Evolutionary conservation across 192 early-diverging fungal genomes (phyloP), one percentile per base, ranked within the genome.

Genomic region (Entophlyctis helioformis): DNA sequence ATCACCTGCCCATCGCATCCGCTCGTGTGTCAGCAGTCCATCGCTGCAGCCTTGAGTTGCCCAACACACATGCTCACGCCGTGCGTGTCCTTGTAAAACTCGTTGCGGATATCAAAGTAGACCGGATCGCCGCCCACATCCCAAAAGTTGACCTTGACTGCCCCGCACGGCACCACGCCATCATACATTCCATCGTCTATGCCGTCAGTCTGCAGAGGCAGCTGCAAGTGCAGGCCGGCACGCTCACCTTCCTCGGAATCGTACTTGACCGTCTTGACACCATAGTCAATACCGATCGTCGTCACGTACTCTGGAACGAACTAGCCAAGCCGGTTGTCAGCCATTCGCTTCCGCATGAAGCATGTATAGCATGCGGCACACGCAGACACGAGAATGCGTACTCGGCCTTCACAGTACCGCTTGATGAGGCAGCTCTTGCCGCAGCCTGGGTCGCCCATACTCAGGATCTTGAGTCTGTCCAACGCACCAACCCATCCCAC

Each of bases 81-180:
- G 42, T 73, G 61, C 3, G 71, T 76, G 49, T 76, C 74, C 44
- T 68, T 71, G 51, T 78, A 78, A 42, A 78, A 78, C 53, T 78
- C 75, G 42, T 72, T 78, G 8, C 75, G 63, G 28, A 78, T 69
- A 24, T 72, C 72, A 46, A 59, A 61, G 52, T 73, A 75, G 20
- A 59, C 44, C 3, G 55, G 62, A 48, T 77, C 68, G 0, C 75
- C 75, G 20, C 64, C 67, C 39, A 64, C 50, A 52, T 78, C 75
- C 75, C 75, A 78, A 59, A 78, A 78, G 42, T 73, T 74, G 13
- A 78, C 59, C 56, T 78, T 78, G 8, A 78, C 75, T 70, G 32
- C 10, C 18, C 25, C 21, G n/a, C 16, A 38, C 26, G 13, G 16
- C 4, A 26, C 24, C 3, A 10, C n/a, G n/a, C n/a, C n/a, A n/a